Conservation (phyloP, 2,329 filamentous ascomycete species). For the Calonectria pseudoturangicola region DNA sequence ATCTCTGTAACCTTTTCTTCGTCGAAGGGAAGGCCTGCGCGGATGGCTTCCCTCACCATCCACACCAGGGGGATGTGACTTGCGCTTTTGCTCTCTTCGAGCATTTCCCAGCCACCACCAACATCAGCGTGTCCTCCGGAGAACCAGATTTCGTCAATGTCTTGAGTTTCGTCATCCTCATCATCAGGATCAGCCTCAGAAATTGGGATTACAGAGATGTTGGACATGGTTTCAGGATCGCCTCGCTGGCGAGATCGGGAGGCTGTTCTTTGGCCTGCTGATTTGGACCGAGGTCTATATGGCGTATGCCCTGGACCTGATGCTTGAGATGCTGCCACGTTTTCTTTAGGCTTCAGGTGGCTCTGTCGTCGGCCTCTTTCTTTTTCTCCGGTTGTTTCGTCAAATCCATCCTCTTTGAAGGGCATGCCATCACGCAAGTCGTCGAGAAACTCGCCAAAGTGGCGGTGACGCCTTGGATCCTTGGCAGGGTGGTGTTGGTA, state of each 20-base stretch:
- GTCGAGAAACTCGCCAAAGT: slow-evolving; percentile 51
- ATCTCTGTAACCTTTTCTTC: slow-evolving; percentile 79
- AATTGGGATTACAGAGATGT: slow-evolving; percentile 54
- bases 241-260: slow-evolving; percentile 32
- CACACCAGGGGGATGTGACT: slow-evolving; percentile 82
- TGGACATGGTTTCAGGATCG: slow-evolving; percentile 56
- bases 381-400: slow-evolving; percentile 20
- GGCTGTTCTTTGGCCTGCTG: slow-evolving; percentile 57
- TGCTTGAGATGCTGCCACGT: slow-evolving; percentile 22
- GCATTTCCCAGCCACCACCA: slow-evolving; percentile 83
- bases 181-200: slow-evolving; percentile 62
- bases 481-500: slow-evolving; percentile 65
- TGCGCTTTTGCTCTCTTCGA: slow-evolving; percentile 74
- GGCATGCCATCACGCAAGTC: slow-evolving; percentile 44
- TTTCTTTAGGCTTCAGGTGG: slow-evolving; percentile 43
- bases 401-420: slow-evolving; percentile 9
- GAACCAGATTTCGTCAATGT: slow-evolving; percentile 89
- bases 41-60: slow-evolving; percentile 78
- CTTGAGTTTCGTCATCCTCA: slow-evolving; percentile 73
- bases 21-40: slow-evolving; percentile 83
- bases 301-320: slow-evolving; percentile 59
- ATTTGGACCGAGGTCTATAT: slow-evolving; percentile 64
- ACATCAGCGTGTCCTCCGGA: slow-evolving; percentile 86
- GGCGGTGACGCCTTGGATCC: slow-evolving; percentile 45
- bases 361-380: slow-evolving; percentile 44